A percentile compares a stretch with the other conserved stretches of the same genome.
Evolutionary conservation across 1,139 yeast species (phyloP).

Genomic region (Geotrichum candidum): DNA sequence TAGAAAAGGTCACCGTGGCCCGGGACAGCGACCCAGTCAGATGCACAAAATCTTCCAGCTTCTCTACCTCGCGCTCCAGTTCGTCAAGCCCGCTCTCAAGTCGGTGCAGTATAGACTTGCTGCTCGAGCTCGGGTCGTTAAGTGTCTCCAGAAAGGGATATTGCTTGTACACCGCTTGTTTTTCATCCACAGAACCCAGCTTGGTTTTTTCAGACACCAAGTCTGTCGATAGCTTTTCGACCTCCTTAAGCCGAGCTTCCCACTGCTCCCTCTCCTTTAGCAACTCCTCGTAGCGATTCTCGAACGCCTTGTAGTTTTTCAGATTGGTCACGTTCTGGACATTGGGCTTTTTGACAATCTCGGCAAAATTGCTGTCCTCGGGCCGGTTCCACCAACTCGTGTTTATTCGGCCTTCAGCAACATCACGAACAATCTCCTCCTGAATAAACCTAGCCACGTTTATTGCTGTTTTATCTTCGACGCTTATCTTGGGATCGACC

Average conservation of each 20-base stretch:
- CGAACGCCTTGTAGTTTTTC: conserved; percentile 43
- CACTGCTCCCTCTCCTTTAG: conserved; percentile 47
- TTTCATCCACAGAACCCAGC: neutral
- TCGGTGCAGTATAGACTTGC: neutral
- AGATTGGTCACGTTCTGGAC: conserved; percentile 50
- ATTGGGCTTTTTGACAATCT: conserved; percentile 43
- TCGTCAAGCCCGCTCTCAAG: conserved; percentile 3
- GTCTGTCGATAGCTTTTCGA: conserved; percentile 4
- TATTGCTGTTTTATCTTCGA: conserved; percentile 29
- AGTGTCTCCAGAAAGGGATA: conserved; percentile 6
- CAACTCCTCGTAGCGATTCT: conserved; percentile 42
- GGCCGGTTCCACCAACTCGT: conserved; percentile 61
- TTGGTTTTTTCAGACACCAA: neutral
- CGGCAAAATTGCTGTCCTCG: conserved; percentile 25
- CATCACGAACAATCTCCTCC: conserved; percentile 56
- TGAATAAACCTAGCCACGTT: conserved; percentile 53
- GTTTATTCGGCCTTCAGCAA: conserved; percentile 52
- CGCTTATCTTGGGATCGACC: conserved; percentile 21
- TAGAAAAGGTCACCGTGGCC: conserved; percentile 5
- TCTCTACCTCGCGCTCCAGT: conserved; percentile 13
- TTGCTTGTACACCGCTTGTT: neutral
- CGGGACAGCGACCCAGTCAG: conserved; percentile 6
- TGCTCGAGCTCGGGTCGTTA: neutral
- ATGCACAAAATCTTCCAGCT: conserved; percentile 12
- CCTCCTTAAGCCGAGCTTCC: conserved; percentile 32